Base-by-base conservation (phyloP, 2,329 filamentous ascomycete genomes). In the Clonostachys rosea region DNA sequence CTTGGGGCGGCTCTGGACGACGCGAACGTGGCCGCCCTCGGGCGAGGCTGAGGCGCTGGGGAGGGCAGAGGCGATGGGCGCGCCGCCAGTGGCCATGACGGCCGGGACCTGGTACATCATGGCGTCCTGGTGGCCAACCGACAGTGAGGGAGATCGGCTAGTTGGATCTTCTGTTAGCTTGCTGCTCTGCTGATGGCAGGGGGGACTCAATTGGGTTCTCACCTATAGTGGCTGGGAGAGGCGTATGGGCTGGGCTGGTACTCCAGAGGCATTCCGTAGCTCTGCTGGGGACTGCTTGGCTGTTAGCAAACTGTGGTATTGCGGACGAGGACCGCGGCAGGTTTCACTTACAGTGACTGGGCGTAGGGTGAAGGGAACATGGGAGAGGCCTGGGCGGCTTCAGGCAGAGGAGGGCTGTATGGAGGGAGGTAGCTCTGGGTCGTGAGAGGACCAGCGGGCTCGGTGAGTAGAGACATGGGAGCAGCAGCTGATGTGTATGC, bases 1-100 rank as follows among this genome's bases (percentile, higher is more conserved):
- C 69, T 95, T 95, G n/a, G 90, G 90, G 54, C 88, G 80, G 56
- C 83, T 84, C 63, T 87, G 86, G 16, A 91, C 76, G 14, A 91
- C 81, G 49, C 87, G 78, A 37, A 89, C 83, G 54, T 82, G 71
- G 40, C 71, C 62, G 36, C 66, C 63, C 69, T 42, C 39, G 40
- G 45, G 14, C 16, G 47, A 43, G 37, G 41, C 18, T n/a, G 43
- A 41, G 34, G 33, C 30, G 47, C 47, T 48, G 17, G 36, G 36
- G 17, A 18, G 7, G 36, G 36, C 36, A 18, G 40, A 42, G 40
- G 64, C 53, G 55, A 56, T 30, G 54, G 56, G 52, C 39, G 59
- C 48, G 49, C 60, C 60, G 39, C 65, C 64, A 18, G 65, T 59
- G n/a, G 66, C 54, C 44, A 73, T 59, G 59, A 62, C 50, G 47